Evolutionary conservation across 352 stramenopile species (phyloP).

Genomic region (Pythium pyrilobum): DNA sequence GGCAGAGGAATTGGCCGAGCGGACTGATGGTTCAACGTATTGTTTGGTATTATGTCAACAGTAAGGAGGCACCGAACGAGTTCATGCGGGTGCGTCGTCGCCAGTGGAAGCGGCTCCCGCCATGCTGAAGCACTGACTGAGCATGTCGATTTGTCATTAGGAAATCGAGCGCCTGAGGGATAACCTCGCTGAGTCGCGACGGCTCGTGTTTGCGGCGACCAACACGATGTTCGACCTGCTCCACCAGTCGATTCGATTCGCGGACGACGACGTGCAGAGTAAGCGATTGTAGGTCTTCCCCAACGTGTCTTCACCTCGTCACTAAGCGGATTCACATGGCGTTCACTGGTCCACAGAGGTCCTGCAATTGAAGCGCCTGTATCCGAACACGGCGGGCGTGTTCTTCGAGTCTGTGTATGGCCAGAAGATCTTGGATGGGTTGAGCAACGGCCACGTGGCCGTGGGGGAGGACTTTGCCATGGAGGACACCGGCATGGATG

Average conservation of each 20-base stretch:
- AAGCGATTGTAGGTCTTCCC: no score
- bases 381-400: constrained; percentile 37
- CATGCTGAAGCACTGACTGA: not conserved
- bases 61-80: constrained; percentile 17
- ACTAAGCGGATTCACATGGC: no score
- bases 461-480: constrained; percentile 35
- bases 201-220: constrained; percentile 52
- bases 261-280: constrained; percentile 53
- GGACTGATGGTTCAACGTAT: not conserved
- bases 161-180: constrained; percentile 62
- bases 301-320: no score
- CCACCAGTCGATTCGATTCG: constrained; percentile 49
- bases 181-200: constrained; percentile 42
- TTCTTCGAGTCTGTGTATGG: constrained; percentile 62
- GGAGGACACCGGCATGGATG: constrained; percentile 39
- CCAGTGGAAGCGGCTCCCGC: no score
- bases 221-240: constrained; percentile 57
- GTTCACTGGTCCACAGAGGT: constrained; percentile 48
- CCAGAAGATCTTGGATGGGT: constrained; percentile 42
- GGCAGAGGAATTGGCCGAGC: not conserved
- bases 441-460: constrained; percentile 52
- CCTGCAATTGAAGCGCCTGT: constrained; percentile 59
- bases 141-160: not conserved
- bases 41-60: not conserved
- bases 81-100: constrained; percentile 19